Conservation (phyloP, 495 filamentous ascomycete genomes). For the Hyaloscypha hepaticicola region DNA sequence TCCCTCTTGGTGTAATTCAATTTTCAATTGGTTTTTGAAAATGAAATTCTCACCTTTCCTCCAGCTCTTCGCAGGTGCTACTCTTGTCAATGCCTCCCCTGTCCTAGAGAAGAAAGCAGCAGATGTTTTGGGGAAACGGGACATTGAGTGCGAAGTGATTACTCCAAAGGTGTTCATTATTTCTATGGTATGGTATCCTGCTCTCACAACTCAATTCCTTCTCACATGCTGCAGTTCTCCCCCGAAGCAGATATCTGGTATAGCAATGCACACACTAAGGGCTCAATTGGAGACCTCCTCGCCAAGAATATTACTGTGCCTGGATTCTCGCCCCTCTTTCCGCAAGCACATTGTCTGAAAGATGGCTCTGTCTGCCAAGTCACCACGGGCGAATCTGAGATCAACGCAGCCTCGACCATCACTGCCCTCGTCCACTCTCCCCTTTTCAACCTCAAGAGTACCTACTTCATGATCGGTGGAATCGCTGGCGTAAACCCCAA, state of each 20-base stretch:
- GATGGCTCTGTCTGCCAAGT: conserved; percentile 42
- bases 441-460: conserved; percentile 62
- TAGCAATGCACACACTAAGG: conserved; percentile 47
- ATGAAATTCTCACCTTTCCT: conserved; percentile 19
- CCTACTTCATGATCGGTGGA: conserved; percentile 71
- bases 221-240: conserved; percentile 49
- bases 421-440: conserved; percentile 56
- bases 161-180: conserved; percentile 69
- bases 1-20: neutral
- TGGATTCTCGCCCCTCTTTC: conserved; percentile 64
- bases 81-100: conserved; percentile 19
- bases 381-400: conserved; percentile 52
- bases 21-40: neutral
- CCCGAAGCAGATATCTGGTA: conserved; percentile 71
- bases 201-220: neutral
- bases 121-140: conserved; percentile 15
- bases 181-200: conserved; percentile 58
- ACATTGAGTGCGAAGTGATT: conserved; percentile 34
- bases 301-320: conserved; percentile 65
- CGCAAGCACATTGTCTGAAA: conserved; percentile 61
- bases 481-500: conserved; percentile 74
- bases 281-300: conserved; percentile 48
- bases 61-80: conserved; percentile 11
- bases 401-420: conserved; percentile 70
- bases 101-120: conserved; percentile 18